phyloP scores from a whole-genome alignment of 495 filamentous ascomycete genomes.

The Penicillium cataractarum region DNA sequence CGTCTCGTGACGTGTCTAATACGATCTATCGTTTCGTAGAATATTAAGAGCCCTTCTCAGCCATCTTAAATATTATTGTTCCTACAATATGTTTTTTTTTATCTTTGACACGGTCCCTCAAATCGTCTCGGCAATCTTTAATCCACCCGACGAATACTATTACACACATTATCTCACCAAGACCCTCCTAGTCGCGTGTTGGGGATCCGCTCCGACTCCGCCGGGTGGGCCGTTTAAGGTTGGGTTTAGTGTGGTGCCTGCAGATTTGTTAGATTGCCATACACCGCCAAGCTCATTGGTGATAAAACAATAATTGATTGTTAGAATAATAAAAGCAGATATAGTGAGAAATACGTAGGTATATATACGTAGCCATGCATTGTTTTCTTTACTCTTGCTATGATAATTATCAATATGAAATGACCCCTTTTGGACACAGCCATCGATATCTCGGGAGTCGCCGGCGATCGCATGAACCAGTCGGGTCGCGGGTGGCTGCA shows the following conservation, averaged over 20 bases:
- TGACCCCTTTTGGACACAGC: neutral
- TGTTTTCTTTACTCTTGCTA: neutral
- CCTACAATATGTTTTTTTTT: too few species aligned
- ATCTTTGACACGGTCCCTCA: neutral
- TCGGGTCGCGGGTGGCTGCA: constrained; percentile 30
- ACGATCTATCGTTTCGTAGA: neutral
- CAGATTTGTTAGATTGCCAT: constrained; percentile 26
- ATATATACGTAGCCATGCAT: too few species aligned
- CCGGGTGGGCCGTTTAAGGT: constrained; percentile 31
- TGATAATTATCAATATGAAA: neutral
- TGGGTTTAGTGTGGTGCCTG: constrained; percentile 34
- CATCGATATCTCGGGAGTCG: constrained; percentile 9
- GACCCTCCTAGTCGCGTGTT: constrained; percentile 2
- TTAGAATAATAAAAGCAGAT: too few species aligned
- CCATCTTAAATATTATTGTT: too few species aligned
- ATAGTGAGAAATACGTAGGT: too few species aligned
- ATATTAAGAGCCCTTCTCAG: neutral
- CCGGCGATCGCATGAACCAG: constrained; percentile 19
- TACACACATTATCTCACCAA: neutral
- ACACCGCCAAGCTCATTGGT: constrained; percentile 18
- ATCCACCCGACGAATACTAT: neutral
- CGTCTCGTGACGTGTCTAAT: neutral
- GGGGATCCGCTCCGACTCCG: constrained; percentile 7
- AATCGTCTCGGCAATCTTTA: neutral
- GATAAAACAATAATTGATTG: too few species aligned